Conservation (phyloP, 192 early-diverging fungal genomes). For the Chytriomyces confervae region DNA sequence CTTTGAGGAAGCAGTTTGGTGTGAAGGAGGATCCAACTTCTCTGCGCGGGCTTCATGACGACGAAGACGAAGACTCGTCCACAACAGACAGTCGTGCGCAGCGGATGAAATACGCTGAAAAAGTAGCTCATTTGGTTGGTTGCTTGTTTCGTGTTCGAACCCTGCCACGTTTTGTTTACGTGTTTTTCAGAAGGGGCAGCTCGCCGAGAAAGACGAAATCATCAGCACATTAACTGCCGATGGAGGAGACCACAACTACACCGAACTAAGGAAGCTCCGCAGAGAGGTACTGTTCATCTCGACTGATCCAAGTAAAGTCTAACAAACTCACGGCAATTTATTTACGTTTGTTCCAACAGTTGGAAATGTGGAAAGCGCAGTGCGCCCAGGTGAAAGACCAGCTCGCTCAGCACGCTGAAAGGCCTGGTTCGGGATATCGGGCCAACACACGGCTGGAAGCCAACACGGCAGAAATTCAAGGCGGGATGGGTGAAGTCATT, state of each 20-base stretch:
- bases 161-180: background rate
- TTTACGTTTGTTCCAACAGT: constrained; percentile 6
- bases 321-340: background rate
- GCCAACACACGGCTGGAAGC: constrained; percentile 4
- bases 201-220: constrained; percentile 40
- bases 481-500: constrained; percentile 25
- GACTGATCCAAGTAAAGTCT: background rate
- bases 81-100: background rate
- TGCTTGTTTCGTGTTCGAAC: background rate
- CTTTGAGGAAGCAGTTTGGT: constrained; percentile 20
- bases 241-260: constrained; percentile 7
- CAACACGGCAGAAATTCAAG: constrained; percentile 7
- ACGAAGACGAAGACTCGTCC: background rate
- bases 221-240: constrained; percentile 45
- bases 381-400: constrained; percentile 43
- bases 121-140: constrained; percentile 20
- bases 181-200: constrained; percentile 4
- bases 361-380: constrained; percentile 48
- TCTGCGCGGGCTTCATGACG: background rate
- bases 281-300: constrained; percentile 25
- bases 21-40: constrained; percentile 8
- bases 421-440: background rate
- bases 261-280: constrained; percentile 37
- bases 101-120: constrained; percentile 9
- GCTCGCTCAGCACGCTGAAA: constrained; percentile 12